These are phyloP conservation scores for Phalaenopsis hybrid DNA, from an alignment of 116 monocot genomes.

Conservation along the genomic window DNA sequence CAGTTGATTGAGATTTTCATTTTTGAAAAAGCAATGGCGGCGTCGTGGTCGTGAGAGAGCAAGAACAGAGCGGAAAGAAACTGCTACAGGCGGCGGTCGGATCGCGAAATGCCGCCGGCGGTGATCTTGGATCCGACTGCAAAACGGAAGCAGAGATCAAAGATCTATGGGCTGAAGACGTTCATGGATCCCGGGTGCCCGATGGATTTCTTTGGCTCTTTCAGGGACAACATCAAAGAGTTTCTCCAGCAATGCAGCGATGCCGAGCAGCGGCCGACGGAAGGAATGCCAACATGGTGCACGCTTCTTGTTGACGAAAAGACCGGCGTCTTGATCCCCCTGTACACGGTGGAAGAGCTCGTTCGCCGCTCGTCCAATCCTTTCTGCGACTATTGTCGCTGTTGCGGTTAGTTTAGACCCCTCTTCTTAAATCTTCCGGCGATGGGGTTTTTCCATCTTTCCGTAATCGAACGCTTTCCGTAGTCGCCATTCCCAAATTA, in stretches of 20 bases:
- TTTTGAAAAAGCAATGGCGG: background rate
- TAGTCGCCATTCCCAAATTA: background rate
- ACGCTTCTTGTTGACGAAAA: conserved; percentile 69
- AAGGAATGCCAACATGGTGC: conserved; percentile 60
- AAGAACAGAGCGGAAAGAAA: background rate
- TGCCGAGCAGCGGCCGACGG: conserved; percentile 25
- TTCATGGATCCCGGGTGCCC: conserved; percentile 50
- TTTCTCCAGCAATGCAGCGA: conserved; percentile 54
- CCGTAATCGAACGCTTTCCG: background rate
- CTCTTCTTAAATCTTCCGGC: background rate
- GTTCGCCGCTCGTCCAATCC: conserved; percentile 37
- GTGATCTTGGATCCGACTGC: conserved; percentile 12
- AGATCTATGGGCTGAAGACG: conserved; percentile 48
- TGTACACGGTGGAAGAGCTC: conserved; percentile 69
- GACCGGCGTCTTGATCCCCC: conserved; percentile 45
- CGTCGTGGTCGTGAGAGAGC: background rate
- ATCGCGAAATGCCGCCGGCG: conserved; percentile 9
- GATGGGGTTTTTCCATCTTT: background rate
- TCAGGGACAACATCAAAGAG: conserved; percentile 72
- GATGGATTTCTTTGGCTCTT: conserved; percentile 51
- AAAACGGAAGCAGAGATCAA: conserved; percentile 15
- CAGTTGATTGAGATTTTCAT: background rate
- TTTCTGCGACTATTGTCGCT: conserved; percentile 74
- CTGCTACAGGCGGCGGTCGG: background rate
- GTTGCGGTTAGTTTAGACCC: conserved; percentile 42